phyloP scores from a whole-genome alignment of 2,329 filamentous ascomycete genomes.

The Monosporascus sp. region DNA sequence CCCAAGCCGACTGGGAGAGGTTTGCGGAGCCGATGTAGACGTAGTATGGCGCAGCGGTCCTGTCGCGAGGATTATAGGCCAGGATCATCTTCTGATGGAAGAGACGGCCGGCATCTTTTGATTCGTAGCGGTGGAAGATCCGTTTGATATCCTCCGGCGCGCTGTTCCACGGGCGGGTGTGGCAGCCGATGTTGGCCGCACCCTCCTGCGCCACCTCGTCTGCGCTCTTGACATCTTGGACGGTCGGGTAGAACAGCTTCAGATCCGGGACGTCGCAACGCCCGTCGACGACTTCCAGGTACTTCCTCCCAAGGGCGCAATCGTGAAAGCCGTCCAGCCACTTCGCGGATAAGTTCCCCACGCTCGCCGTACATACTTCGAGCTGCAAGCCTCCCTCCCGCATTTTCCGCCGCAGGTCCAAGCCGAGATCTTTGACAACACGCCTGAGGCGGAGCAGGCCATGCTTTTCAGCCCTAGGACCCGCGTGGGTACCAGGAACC shows the following conservation, averaged over 20 bases:
- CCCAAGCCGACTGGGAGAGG: conserved; percentile 19
- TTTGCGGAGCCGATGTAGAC: conserved; percentile 23
- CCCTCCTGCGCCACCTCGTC: conserved; percentile 9
- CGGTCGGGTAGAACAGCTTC: conserved; percentile 19
- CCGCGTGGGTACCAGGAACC: conserved; percentile 12
- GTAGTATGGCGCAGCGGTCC: conserved; percentile 10
- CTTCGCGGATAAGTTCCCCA: conserved; percentile 15
- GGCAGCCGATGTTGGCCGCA: conserved; percentile 19
- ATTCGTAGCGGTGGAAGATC: conserved; percentile 19
- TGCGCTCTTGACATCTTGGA: conserved; percentile 11
- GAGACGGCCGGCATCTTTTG: conserved; percentile 17
- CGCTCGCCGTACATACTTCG: conserved; percentile 17
- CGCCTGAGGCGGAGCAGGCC: conserved; percentile 17
- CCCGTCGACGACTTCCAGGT: conserved; percentile 3
- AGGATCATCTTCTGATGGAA: conserved; percentile 21
- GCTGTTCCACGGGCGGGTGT: conserved; percentile 14
- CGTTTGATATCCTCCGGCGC: conserved; percentile 12
- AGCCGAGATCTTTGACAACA: conserved; percentile 8
- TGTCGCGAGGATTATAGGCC: conserved; percentile 10
- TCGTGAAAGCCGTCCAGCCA: conserved; percentile 19
- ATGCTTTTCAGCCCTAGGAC: conserved; percentile 14
- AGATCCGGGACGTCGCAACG: conserved; percentile 7
- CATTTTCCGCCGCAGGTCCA: conserved; percentile 8
- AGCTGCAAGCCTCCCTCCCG: conserved; percentile 9
- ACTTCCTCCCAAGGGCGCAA: conserved; percentile 13